phyloP scores from a whole-genome alignment of 2,329 filamentous ascomycete genomes.

The Trichoderma sp. region DNA sequence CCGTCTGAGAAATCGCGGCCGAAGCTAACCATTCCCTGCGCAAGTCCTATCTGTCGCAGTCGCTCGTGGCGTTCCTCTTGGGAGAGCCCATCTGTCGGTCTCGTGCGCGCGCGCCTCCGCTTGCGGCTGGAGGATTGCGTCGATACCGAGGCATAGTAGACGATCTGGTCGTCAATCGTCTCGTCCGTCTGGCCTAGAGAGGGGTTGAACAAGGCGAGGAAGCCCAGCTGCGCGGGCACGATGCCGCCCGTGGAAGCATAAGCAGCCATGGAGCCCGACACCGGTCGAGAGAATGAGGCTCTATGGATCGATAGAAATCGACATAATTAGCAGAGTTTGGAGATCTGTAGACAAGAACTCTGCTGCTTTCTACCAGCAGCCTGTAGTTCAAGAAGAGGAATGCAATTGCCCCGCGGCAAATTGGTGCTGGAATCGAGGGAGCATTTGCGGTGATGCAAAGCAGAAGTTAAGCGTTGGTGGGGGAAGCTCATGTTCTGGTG shows the following conservation, averaged over 20 bases:
- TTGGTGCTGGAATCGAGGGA: background rate
- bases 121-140: slow-evolving; percentile 42
- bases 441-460: background rate
- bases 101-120: slow-evolving; percentile 44
- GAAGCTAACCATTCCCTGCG: slow-evolving; percentile 95
- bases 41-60: slow-evolving; percentile 88
- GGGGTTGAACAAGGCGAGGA: slow-evolving; percentile 94
- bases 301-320: background rate
- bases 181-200: slow-evolving; percentile 64
- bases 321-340: background rate
- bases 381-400: background rate
- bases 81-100: slow-evolving; percentile 47
- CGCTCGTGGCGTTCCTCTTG: slow-evolving; percentile 79
- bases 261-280: slow-evolving; percentile 26
- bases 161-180: slow-evolving; percentile 75
- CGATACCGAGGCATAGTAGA: slow-evolving; percentile 79
- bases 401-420: background rate
- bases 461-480: background rate
- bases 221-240: slow-evolving; percentile 79
- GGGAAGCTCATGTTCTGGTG: background rate
- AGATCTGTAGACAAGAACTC: background rate
- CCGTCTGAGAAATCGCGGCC: slow-evolving; percentile 82
- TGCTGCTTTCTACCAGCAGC: no score
- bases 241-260: slow-evolving; percentile 29
- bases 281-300: background rate